Evolutionary conservation across 2,329 filamentous ascomycete genomes (phyloP).

Genomic region (Fusarium guadeloupense): DNA sequence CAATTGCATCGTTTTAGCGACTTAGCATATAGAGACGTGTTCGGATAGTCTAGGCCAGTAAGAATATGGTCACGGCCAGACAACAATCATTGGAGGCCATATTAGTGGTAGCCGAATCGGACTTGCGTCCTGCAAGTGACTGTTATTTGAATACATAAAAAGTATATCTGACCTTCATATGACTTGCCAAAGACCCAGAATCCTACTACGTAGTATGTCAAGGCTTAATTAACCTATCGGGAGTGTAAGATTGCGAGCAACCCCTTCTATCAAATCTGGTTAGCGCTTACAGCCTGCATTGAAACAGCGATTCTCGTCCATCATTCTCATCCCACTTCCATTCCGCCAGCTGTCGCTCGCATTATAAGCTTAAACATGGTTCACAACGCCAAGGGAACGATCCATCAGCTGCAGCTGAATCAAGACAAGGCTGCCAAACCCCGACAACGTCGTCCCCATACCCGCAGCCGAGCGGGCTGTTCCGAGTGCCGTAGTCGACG

Average conservation of each 20-base stretch:
- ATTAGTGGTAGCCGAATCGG: no score
- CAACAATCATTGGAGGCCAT: no score
- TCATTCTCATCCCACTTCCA: neutral
- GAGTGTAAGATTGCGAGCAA: neutral
- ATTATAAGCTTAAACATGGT: neutral
- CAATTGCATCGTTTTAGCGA: neutral
- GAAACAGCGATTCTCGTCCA: neutral
- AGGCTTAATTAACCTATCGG: no score
- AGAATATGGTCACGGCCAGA: no score
- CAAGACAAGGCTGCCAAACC: neutral
- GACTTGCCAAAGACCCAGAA: no score
- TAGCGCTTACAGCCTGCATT: conserved; percentile 6
- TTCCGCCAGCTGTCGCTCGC: neutral
- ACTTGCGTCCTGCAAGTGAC: no score
- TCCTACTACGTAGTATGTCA: no score
- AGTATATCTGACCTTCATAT: no score
- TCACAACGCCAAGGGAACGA: neutral
- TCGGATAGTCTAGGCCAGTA: no score
- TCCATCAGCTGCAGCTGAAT: neutral
- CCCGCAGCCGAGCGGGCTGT: conserved; percentile 13
- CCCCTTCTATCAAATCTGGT: neutral
- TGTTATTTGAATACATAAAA: no score
- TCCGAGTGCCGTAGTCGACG: conserved; percentile 15
- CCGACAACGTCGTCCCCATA: conserved; percentile 13
- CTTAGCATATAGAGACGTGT: no score